A percentile compares a stretch with the other conserved stretches of the same genome.
Conservation (phyloP, 2,329 filamentous ascomycete species). For the Aspergillus novofumigatus region DNA sequence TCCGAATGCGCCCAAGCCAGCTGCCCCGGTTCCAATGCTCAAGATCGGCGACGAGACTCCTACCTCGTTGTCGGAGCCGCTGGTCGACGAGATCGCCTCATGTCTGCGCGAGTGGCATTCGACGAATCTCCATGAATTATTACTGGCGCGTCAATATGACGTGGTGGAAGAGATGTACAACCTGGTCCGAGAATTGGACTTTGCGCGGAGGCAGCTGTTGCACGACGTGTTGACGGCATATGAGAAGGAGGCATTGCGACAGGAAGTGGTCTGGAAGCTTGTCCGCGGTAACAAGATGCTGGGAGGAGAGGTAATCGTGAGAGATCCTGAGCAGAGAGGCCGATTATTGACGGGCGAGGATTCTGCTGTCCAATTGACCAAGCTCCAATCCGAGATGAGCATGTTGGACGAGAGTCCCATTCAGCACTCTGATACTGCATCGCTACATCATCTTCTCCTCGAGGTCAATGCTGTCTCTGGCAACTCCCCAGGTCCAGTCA, state of each 20-base stretch:
- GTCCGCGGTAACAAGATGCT: slow-evolving; percentile 93
- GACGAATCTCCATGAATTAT: slow-evolving; percentile 86
- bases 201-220: slow-evolving; percentile 80
- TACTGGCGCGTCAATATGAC: slow-evolving; percentile 76
- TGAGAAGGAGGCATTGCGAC: slow-evolving; percentile 75
- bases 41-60: slow-evolving; percentile 97
- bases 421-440: slow-evolving; percentile 61
- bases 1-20: slow-evolving; percentile 63
- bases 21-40: slow-evolving; percentile 92
- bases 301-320: slow-evolving; percentile 88
- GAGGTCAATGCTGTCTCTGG: slow-evolving; percentile 81
- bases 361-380: slow-evolving; percentile 85
- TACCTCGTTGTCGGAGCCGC: slow-evolving; percentile 78
- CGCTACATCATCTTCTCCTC: slow-evolving; percentile 74
- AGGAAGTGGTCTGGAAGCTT: slow-evolving; percentile 92
- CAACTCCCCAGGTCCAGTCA: slow-evolving; percentile 68
- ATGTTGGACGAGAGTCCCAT: slow-evolving; percentile 79
- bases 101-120: slow-evolving; percentile 98
- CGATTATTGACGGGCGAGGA: slow-evolving; percentile 87
- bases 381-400: slow-evolving; percentile 92
- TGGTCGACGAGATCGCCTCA: slow-evolving; percentile 96
- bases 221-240: slow-evolving; percentile 88
- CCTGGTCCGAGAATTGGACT: slow-evolving; percentile 77
- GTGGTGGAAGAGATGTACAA: slow-evolving; percentile 75
- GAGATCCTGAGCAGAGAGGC: slow-evolving; percentile 77